A percentile compares a stretch with the other conserved stretches of the same genome.
Conservation (phyloP, 805 yeast genomes). For the Cyberlindnera misumaiensis region DNA sequence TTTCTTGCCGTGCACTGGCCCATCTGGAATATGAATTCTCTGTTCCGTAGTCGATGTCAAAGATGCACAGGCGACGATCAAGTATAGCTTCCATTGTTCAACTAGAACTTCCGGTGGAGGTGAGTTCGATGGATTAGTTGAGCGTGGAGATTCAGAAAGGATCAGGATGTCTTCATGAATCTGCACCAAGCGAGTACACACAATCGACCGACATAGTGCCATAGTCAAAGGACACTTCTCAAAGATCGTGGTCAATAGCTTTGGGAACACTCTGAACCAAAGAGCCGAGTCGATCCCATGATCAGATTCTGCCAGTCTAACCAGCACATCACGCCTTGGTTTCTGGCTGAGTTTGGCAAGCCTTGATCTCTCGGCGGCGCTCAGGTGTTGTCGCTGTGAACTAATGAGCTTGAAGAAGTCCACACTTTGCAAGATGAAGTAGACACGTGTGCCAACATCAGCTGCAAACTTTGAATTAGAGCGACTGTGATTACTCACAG, state of each 20-base stretch:
- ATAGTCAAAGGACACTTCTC: constrained; percentile 86
- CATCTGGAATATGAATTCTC: constrained; percentile 55
- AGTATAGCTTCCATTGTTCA: constrained; percentile 83
- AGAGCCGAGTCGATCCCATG: constrained; percentile 93
- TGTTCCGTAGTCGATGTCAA: constrained; percentile 87
- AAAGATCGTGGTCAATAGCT: constrained; percentile 61
- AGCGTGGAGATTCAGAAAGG: constrained; percentile 38
- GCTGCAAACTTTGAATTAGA: constrained; percentile 66
- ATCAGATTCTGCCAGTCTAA: constrained; percentile 79
- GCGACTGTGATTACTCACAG: constrained; percentile 35
- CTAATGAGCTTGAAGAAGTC: constrained; percentile 62
- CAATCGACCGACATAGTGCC: constrained; percentile 86
- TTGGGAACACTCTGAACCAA: constrained; percentile 90
- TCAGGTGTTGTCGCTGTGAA: constrained; percentile 39
- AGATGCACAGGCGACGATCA: constrained; percentile 88
- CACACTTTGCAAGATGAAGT: constrained; percentile 65
- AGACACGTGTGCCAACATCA: constrained; percentile 67
- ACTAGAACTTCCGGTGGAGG: constrained; percentile 64
- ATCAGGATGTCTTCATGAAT: constrained; percentile 64
- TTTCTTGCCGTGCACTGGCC: constrained; percentile 59
- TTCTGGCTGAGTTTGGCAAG: constrained; percentile 51
- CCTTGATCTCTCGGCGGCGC: constrained; percentile 74
- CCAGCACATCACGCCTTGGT: constrained; percentile 59
- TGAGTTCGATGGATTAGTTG: constrained; percentile 20
- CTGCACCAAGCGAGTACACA: constrained; percentile 83